Conservation (phyloP, 805 yeast species). For the Candida khao-thaluensis region DNA sequence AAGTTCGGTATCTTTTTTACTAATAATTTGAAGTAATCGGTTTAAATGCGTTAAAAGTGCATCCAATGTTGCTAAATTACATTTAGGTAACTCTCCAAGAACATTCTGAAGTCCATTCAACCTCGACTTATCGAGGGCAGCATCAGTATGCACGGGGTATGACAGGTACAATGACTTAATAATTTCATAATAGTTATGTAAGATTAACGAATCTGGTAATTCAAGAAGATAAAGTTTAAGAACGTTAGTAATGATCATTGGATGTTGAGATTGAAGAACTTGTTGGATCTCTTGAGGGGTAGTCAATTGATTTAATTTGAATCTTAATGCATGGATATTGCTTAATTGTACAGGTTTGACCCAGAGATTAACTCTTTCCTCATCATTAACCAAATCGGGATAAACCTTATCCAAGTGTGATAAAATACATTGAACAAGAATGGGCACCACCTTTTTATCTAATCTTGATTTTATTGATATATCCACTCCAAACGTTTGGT, state of each 20-base stretch:
- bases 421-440: slow-evolving; percentile 59
- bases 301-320: slow-evolving; percentile 43
- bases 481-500: slow-evolving; percentile 78
- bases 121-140: slow-evolving; percentile 40
- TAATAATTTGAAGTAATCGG: slow-evolving; percentile 52
- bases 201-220: slow-evolving; percentile 73
- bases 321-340: slow-evolving; percentile 60
- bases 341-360: slow-evolving; percentile 59
- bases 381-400: slow-evolving; percentile 69
- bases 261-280: slow-evolving; percentile 40
- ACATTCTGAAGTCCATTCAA: slow-evolving; percentile 65
- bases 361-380: slow-evolving; percentile 69
- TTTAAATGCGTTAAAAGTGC: slow-evolving; percentile 76
- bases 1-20: slow-evolving; percentile 37
- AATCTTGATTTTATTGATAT: slow-evolving; percentile 66
- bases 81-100: slow-evolving; percentile 62
- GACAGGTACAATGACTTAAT: slow-evolving; percentile 61
- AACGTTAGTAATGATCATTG: slow-evolving; percentile 63
- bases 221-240: slow-evolving; percentile 74
- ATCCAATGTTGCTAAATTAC: slow-evolving; percentile 76
- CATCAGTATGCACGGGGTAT: slow-evolving; percentile 32
- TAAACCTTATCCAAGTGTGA: slow-evolving; percentile 67
- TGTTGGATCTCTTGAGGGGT: slow-evolving; percentile 31
- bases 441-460: slow-evolving; percentile 72
- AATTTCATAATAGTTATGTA: slow-evolving; percentile 62